A percentile compares a stretch with the other conserved stretches of the same genome.
Conservation (phyloP, 2,329 filamentous ascomycete genomes). For the Pyricularia pennisetigena region DNA sequence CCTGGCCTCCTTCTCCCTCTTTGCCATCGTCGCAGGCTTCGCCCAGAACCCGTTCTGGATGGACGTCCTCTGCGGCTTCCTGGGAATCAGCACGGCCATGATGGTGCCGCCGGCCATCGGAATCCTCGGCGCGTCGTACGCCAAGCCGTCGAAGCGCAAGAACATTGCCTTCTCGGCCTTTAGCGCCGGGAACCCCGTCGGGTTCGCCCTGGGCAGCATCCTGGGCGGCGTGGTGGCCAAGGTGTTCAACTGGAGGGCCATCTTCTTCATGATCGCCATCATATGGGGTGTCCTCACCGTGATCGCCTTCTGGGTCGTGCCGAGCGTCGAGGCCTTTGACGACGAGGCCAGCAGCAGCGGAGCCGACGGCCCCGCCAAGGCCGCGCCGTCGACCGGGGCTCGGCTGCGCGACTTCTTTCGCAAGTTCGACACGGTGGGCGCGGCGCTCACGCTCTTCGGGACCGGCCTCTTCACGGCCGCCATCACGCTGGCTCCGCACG, state of each 20-base stretch:
- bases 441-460: conserved; percentile 49
- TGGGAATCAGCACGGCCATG: conserved; percentile 55
- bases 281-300: conserved; percentile 51
- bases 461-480: conserved; percentile 56
- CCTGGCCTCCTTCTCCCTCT: conserved; percentile 47
- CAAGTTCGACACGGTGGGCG: conserved; percentile 52
- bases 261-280: conserved; percentile 52
- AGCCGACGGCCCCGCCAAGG: conserved; percentile 11
- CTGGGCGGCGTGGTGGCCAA: conserved; percentile 52
- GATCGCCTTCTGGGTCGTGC: conserved; percentile 51
- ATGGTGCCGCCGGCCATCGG: conserved; percentile 55
- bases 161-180: conserved; percentile 57
- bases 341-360: conserved; percentile 13
- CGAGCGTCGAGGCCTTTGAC: conserved; percentile 33
- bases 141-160: conserved; percentile 50
- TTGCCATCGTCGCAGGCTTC: conserved; percentile 49
- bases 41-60: conserved; percentile 46
- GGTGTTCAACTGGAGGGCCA: conserved; percentile 53
- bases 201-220: conserved; percentile 36
- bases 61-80: conserved; percentile 52
- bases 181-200: conserved; percentile 28
- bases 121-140: conserved; percentile 53
- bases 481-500: conserved; percentile 45
- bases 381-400: conserved; percentile 22
- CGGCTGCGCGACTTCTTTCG: conserved; percentile 31